These are phyloP conservation scores for Saraca asoca DNA, from an alignment of 331 rosid genomes.

Conservation along the genomic window DNA sequence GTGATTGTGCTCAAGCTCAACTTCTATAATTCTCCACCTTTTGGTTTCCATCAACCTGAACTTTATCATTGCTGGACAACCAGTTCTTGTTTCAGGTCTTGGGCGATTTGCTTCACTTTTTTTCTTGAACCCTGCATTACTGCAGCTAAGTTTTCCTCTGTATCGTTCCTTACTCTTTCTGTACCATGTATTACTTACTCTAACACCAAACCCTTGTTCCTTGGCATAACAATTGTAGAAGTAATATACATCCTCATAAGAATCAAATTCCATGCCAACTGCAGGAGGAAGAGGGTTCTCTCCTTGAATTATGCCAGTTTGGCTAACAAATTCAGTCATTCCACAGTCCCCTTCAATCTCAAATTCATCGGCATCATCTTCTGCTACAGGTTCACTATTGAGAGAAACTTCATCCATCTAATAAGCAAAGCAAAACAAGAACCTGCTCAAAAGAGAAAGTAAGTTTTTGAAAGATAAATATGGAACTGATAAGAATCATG, in stretches of 20 bases:
- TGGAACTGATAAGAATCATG: background rate
- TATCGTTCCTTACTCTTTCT: conserved; percentile 72
- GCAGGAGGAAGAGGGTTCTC: conserved; percentile 65
- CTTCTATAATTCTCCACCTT: conserved; percentile 82
- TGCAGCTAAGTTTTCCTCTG: conserved; percentile 75
- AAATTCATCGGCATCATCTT: conserved; percentile 59
- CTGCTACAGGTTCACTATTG: conserved; percentile 58
- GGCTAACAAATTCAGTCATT: conserved; percentile 52
- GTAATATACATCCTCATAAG: conserved; percentile 68
- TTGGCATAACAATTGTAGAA: conserved; percentile 75
- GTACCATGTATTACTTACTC: conserved; percentile 79
- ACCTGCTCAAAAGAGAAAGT: background rate
- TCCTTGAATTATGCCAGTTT: conserved; percentile 50
- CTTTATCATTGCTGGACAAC: conserved; percentile 81
- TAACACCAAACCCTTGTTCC: conserved; percentile 76
- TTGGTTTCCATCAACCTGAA: conserved; percentile 68
- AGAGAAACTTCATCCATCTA: conserved; percentile 73
- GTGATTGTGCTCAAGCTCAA: conserved; percentile 79
- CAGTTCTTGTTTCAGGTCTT: conserved; percentile 78
- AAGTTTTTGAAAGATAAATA: background rate
- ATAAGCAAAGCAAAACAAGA: conserved; percentile 17
- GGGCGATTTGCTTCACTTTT: conserved; percentile 72
- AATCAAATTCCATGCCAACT: conserved; percentile 76
- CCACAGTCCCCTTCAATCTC: conserved; percentile 60
- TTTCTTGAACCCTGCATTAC: conserved; percentile 80